Conservation (phyloP, 345 rosid species). For the Citrus glauca region DNA sequence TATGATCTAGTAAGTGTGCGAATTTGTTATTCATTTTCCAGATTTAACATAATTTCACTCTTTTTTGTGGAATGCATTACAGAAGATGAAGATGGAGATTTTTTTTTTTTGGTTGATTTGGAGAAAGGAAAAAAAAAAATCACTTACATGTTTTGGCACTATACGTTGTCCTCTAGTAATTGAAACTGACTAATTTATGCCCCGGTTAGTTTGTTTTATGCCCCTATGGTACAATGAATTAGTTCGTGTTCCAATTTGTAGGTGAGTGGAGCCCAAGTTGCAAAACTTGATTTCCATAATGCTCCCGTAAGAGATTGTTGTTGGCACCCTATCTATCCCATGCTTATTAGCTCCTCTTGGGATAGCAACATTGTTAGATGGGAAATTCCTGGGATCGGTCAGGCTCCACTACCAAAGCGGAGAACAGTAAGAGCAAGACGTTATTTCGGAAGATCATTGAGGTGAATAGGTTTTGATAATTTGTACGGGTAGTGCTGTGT, state of each 20-base stretch:
- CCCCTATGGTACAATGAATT: not conserved
- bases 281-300: slow-evolving; percentile 31
- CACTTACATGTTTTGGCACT: not conserved
- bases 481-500: not conserved
- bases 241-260: slow-evolving; percentile 1
- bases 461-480: not conserved
- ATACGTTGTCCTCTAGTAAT: not conserved
- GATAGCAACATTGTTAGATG: slow-evolving; percentile 47
- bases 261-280: slow-evolving; percentile 55
- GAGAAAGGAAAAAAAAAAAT: no score
- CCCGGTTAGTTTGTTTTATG: not conserved
- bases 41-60: not conserved
- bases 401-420: slow-evolving; percentile 1
- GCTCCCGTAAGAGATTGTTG: slow-evolving; percentile 61
- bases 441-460: not conserved
- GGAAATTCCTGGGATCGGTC: slow-evolving; percentile 42
- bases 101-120: not conserved
- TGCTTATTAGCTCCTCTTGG: slow-evolving; percentile 63
- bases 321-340: slow-evolving; percentile 61
- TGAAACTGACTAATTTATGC: not conserved
- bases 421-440: not conserved
- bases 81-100: not conserved
- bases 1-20: slow-evolving; percentile 53
- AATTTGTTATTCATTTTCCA: not conserved
- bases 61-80: not conserved